Evolutionary conservation across 495 filamentous ascomycete genomes (phyloP).

Genomic region (Xylaria curta): DNA sequence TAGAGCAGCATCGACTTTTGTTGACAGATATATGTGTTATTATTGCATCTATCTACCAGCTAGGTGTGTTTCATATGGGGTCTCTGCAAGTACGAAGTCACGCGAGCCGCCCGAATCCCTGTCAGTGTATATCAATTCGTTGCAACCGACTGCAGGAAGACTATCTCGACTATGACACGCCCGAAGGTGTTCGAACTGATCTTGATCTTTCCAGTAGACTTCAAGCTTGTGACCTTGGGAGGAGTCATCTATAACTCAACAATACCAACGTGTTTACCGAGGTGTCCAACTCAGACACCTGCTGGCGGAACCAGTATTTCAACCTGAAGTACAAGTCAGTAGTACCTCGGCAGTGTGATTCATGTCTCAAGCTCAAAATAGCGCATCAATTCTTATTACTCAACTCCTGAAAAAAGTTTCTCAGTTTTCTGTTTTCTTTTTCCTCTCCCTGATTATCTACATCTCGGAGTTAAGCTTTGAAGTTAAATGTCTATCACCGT

Average conservation of each 20-base stretch:
- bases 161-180: background rate
- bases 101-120: constrained; percentile 8
- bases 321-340: background rate
- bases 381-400: constrained; percentile 4
- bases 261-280: background rate
- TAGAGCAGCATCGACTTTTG: constrained; percentile 12
- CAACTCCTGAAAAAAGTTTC: background rate
- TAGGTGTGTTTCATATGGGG: constrained; percentile 16
- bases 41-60: background rate
- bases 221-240: background rate
- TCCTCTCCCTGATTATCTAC: background rate
- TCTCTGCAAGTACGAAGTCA: constrained; percentile 13
- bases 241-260: background rate
- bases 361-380: constrained; percentile 15
- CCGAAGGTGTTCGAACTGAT: background rate
- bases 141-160: background rate
- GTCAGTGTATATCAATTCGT: background rate
- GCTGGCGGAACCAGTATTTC: background rate
- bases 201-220: background rate
- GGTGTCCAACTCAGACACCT: background rate
- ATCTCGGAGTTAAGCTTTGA: background rate
- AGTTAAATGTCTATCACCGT: background rate
- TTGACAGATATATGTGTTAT: background rate
- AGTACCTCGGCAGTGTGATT: background rate
- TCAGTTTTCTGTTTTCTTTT: background rate